Conservation (phyloP, 1,139 yeast species). For the Blastobotrys arbuscula region DNA sequence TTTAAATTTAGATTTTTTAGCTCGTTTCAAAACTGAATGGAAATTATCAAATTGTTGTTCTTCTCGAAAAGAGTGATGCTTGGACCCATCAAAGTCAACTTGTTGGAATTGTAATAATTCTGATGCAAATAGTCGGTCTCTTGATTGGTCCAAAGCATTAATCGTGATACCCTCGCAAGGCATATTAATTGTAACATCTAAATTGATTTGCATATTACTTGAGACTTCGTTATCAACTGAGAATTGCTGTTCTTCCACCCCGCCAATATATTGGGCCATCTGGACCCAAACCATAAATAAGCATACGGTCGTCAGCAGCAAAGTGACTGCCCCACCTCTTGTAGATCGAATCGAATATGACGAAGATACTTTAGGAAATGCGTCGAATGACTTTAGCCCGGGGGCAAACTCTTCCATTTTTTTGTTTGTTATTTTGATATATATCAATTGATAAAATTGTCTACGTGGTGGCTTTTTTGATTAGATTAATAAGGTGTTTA, state of each 20-base stretch:
- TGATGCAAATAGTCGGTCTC: constrained; percentile 71
- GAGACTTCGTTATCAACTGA: constrained; percentile 55
- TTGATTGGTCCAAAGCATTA: constrained; percentile 70
- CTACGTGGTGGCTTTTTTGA: not conserved
- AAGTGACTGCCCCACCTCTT: constrained; percentile 73
- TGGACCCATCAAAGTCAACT: constrained; percentile 16
- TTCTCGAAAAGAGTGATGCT: constrained; percentile 16
- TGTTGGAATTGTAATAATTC: constrained; percentile 52
- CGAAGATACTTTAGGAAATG: constrained; percentile 82
- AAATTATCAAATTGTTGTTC: constrained; percentile 19
- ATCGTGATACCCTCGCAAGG: constrained; percentile 76
- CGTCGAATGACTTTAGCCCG: constrained; percentile 57
- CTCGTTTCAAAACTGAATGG: constrained; percentile 23
- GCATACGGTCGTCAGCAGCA: constrained; percentile 54
- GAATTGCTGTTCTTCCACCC: constrained; percentile 73
- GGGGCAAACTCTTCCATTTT: constrained; percentile 26
- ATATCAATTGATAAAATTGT: too few species aligned
- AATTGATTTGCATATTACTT: constrained; percentile 58
- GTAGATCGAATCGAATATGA: constrained; percentile 68
- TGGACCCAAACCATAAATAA: constrained; percentile 79
- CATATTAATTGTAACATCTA: constrained; percentile 78
- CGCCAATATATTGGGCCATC: constrained; percentile 79
- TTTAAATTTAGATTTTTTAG: constrained; percentile 48
- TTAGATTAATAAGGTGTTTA: too few species aligned
- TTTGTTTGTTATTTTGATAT: not conserved